phyloP scores from a whole-genome alignment of 1,284 basidiomycete genomes.

The Pascua guehoae region DNA sequence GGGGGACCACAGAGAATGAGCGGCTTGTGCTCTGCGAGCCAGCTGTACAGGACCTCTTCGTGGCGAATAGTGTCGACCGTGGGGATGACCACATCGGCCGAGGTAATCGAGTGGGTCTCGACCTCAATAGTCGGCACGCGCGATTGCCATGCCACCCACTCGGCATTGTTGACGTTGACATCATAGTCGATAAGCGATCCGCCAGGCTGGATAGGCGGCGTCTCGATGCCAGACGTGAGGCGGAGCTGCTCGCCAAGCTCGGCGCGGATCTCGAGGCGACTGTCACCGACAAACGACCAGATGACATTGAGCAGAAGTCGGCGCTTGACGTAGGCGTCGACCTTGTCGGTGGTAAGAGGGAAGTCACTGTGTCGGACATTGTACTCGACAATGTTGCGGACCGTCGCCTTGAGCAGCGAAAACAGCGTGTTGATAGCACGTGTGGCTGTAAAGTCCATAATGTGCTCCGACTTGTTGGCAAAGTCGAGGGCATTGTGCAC shows the following conservation, averaged over 20 bases:
- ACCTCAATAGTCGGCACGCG: conserved; percentile 94
- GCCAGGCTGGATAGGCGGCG: conserved; percentile 70
- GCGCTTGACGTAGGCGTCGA: conserved; percentile 87
- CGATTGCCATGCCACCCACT: conserved; percentile 89
- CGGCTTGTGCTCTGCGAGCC: conserved; percentile 98
- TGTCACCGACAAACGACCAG: conserved; percentile 98
- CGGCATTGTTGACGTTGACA: conserved; percentile 77
- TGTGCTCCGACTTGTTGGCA: conserved; percentile 82
- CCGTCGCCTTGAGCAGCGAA: conserved; percentile 94
- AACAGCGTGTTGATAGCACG: conserved; percentile 94
- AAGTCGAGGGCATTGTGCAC: conserved; percentile 74
- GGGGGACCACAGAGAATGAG: conserved; percentile 98
- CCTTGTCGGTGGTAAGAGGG: conserved; percentile 74
- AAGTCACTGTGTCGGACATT: conserved; percentile 94
- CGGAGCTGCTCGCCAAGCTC: conserved; percentile 86
- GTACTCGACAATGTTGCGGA: conserved; percentile 90
- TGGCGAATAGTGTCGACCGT: conserved; percentile 98
- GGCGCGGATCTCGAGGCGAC: conserved; percentile 81
- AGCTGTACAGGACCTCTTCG: conserved; percentile 96
- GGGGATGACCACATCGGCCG: conserved; percentile 94
- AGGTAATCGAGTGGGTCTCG: conserved; percentile 91
- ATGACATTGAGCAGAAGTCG: conserved; percentile 88
- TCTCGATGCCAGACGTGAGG: conserved; percentile 80
- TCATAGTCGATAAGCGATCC: conserved; percentile 93
- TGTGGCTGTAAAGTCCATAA: conserved; percentile 95